Percentiles rank a stretch among this genome's conserved stretches.
These are phyloP conservation scores for Adansonia rubrostipa DNA, from an alignment of 441 rosid genomes.

Conservation along the genomic window DNA sequence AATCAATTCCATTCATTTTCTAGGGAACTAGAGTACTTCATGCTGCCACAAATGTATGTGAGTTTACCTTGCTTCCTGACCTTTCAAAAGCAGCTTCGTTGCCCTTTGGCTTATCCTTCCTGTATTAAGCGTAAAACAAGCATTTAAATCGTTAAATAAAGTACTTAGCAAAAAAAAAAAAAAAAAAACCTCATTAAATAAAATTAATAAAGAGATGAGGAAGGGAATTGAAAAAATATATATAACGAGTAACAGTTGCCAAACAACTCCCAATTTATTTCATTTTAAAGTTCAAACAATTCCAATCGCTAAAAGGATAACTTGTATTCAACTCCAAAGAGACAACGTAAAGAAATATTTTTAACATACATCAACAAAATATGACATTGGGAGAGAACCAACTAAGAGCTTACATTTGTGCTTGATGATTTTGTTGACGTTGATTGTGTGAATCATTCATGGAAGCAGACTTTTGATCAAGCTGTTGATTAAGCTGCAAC, in stretches of 20 bases:
- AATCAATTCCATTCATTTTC: constrained; percentile 2
- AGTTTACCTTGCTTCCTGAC: constrained; percentile 65
- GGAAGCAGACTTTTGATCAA: constrained; percentile 42
- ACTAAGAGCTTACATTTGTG: constrained; percentile 52
- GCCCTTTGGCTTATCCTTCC: constrained; percentile 63
- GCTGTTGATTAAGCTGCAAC: constrained; percentile 53
- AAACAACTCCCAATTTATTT: not conserved
- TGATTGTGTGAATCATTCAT: constrained; percentile 38
- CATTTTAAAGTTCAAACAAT: not conserved
- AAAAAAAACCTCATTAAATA: too few relatives aligned
- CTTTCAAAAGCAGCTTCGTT: constrained; percentile 45
- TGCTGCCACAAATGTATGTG: constrained; percentile 20
- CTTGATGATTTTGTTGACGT: constrained; percentile 38
- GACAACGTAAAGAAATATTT: not conserved
- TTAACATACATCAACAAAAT: not conserved
- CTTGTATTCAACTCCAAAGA: not conserved
- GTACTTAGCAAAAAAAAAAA: too few relatives aligned
- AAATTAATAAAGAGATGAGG: constrained; percentile 8
- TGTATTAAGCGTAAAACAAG: constrained; percentile 36
- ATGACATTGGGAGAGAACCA: constrained; percentile 3
- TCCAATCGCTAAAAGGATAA: not conserved
- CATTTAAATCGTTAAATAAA: not conserved
- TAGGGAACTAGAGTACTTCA: not conserved
- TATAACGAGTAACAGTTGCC: not conserved
- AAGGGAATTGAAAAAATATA: not conserved